These are phyloP conservation scores for Saccharomyces kudriavzevii DNA, from an alignment of 805 yeast species.

Conservation along the genomic window DNA sequence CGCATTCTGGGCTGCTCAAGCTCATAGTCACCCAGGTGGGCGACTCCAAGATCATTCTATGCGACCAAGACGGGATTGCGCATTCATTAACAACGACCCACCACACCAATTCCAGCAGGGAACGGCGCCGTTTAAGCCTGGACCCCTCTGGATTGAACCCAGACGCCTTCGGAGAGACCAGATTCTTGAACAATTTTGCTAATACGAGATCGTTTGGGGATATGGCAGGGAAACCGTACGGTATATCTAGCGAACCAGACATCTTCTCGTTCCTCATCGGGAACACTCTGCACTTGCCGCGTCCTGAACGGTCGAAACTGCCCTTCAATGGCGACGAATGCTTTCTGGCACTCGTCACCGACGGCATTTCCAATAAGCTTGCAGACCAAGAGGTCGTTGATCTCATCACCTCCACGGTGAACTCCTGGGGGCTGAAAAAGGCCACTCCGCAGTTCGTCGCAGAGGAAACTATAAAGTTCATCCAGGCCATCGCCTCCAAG, in stretches of 20 bases:
- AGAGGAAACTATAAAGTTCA: slow-evolving; percentile 72
- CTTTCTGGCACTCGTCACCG: slow-evolving; percentile 73
- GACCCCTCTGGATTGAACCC: slow-evolving; percentile 47
- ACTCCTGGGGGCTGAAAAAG: slow-evolving; percentile 47
- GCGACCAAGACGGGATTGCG: slow-evolving; percentile 73
- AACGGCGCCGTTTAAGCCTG: slow-evolving; percentile 55
- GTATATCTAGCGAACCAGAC: slow-evolving; percentile 91
- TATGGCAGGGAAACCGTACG: slow-evolving; percentile 65
- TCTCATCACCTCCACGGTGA: slow-evolving; percentile 61
- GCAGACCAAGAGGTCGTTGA: slow-evolving; percentile 91
- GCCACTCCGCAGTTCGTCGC: slow-evolving; percentile 86
- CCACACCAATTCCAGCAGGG: slow-evolving; percentile 79
- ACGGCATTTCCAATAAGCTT: slow-evolving; percentile 76
- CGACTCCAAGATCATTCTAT: slow-evolving; percentile 80
- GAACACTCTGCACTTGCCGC: slow-evolving; percentile 38
- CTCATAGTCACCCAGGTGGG: slow-evolving; percentile 85
- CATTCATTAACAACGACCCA: slow-evolving; percentile 72
- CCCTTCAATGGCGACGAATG: slow-evolving; percentile 78
- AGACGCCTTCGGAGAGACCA: slow-evolving; percentile 88
- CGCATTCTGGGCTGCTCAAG: slow-evolving; percentile 56
- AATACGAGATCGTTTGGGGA: slow-evolving; percentile 96
- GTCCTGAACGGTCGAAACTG: slow-evolving; percentile 28
- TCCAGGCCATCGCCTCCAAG: slow-evolving; percentile 73
- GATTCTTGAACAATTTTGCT: slow-evolving; percentile 70
- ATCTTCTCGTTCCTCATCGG: slow-evolving; percentile 63